phyloP scores from a whole-genome alignment of 345 rosid species.

The Citrus reticulata region DNA sequence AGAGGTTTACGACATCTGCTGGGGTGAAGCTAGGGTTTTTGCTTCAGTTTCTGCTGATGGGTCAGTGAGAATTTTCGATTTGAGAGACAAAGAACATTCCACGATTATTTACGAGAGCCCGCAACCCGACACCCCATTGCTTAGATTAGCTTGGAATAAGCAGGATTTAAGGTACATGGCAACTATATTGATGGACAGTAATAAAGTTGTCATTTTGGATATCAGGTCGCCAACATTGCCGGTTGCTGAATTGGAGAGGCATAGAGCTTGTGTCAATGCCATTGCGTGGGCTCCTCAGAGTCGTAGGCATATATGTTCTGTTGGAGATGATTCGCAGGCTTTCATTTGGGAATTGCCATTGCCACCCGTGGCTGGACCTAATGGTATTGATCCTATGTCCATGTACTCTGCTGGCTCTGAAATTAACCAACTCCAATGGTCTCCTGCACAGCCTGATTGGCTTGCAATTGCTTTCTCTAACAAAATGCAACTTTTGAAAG shows the following conservation, averaged over 20 bases:
- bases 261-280: conserved; percentile 62
- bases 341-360: conserved; percentile 90
- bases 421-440: conserved; percentile 96
- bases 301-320: conserved; percentile 73
- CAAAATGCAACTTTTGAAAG: conserved; percentile 90
- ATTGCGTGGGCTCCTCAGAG: conserved; percentile 91
- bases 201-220: conserved; percentile 72
- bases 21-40: conserved; percentile 82
- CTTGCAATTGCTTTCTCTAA: conserved; percentile 76
- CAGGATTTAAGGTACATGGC: conserved; percentile 82
- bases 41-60: conserved; percentile 83
- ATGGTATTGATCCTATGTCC: conserved; percentile 89
- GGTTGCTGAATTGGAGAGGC: conserved; percentile 77
- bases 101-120: conserved; percentile 83
- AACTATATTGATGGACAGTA: conserved; percentile 76
- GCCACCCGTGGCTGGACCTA: conserved; percentile 90
- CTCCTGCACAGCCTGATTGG: conserved; percentile 83
- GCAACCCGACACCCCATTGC: conserved; percentile 66
- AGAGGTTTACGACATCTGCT: conserved; percentile 80
- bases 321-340: conserved; percentile 81
- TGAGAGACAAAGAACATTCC: conserved; percentile 77
- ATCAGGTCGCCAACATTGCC: conserved; percentile 69
- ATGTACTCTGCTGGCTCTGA: conserved; percentile 80
- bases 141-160: conserved; percentile 82
- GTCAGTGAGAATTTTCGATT: conserved; percentile 68